Base-by-base conservation (phyloP, 805 yeast species). In the Pichia cabralensis region DNA sequence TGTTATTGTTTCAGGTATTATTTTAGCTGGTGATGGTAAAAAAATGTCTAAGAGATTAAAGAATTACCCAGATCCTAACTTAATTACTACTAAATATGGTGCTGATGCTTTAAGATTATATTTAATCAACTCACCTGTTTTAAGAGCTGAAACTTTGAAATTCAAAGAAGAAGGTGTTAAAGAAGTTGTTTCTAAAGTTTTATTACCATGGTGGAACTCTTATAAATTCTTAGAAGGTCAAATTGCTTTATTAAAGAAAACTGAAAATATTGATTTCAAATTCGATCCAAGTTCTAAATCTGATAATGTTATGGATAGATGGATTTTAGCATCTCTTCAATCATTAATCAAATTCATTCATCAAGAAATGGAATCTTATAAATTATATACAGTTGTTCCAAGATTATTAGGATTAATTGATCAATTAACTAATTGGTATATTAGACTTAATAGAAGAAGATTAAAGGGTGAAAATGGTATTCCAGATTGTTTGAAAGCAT, bases 101-200 rank as follows among this genome's bases (percentile, higher is more conserved):
- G 95, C 99, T 29, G 99, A 92, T 67, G 96, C 99, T 20, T 69
- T 92, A 53, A 80, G 99, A 63, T 69, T 92, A 53, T 92, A 92
- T 58, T 73, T 92, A 64, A 92, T 92, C 64, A 92, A 89, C 64
- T 92, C 98, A 4, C 98, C 98, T 13, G 96, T 94, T 7, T 71
- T 92, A 56, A 81, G 92, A 52, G 98, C 97, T 30, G 99, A 92
- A 65, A 77, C 96, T 33, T 72, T 92, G 70, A 83, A 86, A 56
- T 92, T 92, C 71, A 88, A 86, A 62, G 99, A 92, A 65, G 97
- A 89, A 57, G 99, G 99, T 65, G 98, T 92, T 27, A 85, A 86
- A 54, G 99, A 92, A 62, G 95, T 92, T 55, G 94, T 92, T 27
- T 80, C 96, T 22, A 84, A 88, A 62, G 98, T 92, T 28, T 65